Percentiles rank a stretch among this genome's conserved stretches.
These are phyloP conservation scores for Lodderomyces theae DNA, from an alignment of 1,139 yeast genomes.

Conservation along the genomic window DNA sequence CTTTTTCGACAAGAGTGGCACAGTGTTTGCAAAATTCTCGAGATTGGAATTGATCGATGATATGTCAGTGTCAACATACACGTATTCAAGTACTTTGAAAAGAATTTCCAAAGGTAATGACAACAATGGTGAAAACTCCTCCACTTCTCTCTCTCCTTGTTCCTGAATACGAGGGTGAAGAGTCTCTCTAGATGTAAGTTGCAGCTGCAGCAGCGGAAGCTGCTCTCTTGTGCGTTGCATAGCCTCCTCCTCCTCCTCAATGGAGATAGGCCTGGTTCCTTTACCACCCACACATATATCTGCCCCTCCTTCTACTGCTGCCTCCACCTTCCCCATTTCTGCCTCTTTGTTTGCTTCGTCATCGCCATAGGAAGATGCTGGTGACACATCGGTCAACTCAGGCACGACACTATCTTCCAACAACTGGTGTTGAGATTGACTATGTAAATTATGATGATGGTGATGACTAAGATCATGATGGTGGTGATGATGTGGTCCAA, in stretches of 20 bases:
- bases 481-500: constrained; percentile 1
- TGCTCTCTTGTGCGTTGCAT: too few species aligned
- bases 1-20: constrained; percentile 36
- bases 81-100: constrained; percentile 42
- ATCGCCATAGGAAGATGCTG: constrained; percentile 10
- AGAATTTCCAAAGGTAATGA: constrained; percentile 43
- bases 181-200: neutral
- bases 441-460: neutral
- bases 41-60: constrained; percentile 41
- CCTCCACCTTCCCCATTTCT: too few species aligned
- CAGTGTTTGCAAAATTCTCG: constrained; percentile 41
- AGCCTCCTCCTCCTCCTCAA: neutral
- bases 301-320: too few species aligned
- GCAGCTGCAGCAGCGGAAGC: too few species aligned
- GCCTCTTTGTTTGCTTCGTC: constrained; percentile 4
- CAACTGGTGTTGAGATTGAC: neutral
- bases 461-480: neutral
- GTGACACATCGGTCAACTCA: constrained; percentile 7
- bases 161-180: constrained; percentile 4
- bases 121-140: constrained; percentile 17
- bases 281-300: constrained; percentile 1
- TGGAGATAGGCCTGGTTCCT: neutral
- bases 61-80: constrained; percentile 39
- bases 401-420: constrained; percentile 1
- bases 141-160: constrained; percentile 3